Conservation (phyloP, 2,329 filamentous ascomycete genomes). For the Exophiala sideris region DNA sequence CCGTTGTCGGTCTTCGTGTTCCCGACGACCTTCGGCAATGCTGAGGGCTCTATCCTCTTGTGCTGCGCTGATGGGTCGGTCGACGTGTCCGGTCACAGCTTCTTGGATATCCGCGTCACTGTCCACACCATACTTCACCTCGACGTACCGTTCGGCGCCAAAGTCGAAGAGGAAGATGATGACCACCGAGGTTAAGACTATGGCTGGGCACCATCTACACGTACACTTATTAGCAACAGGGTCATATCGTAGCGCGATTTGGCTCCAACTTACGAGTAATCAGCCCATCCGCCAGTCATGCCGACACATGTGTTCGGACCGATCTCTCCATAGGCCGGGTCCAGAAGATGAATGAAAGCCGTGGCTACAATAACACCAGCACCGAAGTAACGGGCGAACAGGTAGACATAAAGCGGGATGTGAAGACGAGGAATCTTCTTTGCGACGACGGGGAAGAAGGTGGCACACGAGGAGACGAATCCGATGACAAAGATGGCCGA, state of each 20-base stretch:
- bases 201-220: slow-evolving; percentile 48
- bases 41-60: slow-evolving; percentile 2
- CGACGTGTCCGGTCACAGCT: slow-evolving; percentile 17
- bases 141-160: slow-evolving; percentile 49
- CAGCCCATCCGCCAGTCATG: slow-evolving; percentile 51
- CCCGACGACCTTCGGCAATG: not conserved
- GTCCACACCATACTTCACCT: slow-evolving; percentile 44
- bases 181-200: slow-evolving; percentile 48
- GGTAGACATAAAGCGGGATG: slow-evolving; percentile 44
- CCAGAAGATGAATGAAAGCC: slow-evolving; percentile 48
- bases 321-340: slow-evolving; percentile 45
- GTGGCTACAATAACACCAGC: slow-evolving; percentile 48
- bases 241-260: not conserved
- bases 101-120: slow-evolving; percentile 26
- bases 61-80: not conserved
- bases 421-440: slow-evolving; percentile 37
- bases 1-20: slow-evolving; percentile 12
- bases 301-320: slow-evolving; percentile 51
- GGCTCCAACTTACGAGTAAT: slow-evolving; percentile 10
- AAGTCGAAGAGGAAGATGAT: slow-evolving; percentile 53
- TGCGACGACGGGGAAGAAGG: slow-evolving; percentile 48
- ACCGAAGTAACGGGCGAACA: slow-evolving; percentile 49
- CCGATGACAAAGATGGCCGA: slow-evolving; percentile 46
- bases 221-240: not conserved
- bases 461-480: slow-evolving; percentile 40